Evolutionary conservation across 306 rosid genomes (phyloP), one percentile per base, ranked within the genome.

Genomic region (Vachellia collinsii): DNA sequence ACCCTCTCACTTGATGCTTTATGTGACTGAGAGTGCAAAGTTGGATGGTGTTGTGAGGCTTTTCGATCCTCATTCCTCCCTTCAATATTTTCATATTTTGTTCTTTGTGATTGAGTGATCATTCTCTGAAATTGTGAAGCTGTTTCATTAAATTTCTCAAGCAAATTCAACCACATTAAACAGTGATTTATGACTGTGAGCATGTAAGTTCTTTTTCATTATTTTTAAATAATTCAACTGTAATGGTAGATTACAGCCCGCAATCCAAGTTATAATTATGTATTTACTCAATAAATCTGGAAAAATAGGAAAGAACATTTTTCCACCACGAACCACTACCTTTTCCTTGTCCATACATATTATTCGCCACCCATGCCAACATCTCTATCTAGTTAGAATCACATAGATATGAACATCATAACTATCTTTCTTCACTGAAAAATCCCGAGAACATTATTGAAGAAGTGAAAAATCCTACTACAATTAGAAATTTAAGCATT

Each of bases 1-100:
- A 93, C 87, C 83, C 81, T 96, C 74, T 81, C 85, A 69, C 86
- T 87, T 34, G 79, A 76, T 74, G 76, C 82, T 90, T 74, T 85
- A 41, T 6, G 77, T 13, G 80, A 70, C 25, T 70, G 85, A 77
- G 80, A 54, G 46, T 1, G 88, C 29, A 78, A 73, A 76, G 74
- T 78, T 37, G 76, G 86, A 84, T 77, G 89, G 25, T 44, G 83
- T 56, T 23, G 83, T 67, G 73, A 77, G 69, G 87, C 77, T 54
- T 74, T 80, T 54, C 4, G 79, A 62, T 69, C 54, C 77, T 67
- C 78, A 16, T 74, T 69, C 58, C 19, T 59, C 83, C 73, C 79
- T 74, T 78, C 74, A 70, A 69, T 42, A 50, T 81, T 86, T 83
- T 79, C 85, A 81, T 77, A 78, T 41, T 63, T 72, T 66, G 44